phyloP scores from a whole-genome alignment of 331 rosid genomes.

The Malus hybrid region DNA sequence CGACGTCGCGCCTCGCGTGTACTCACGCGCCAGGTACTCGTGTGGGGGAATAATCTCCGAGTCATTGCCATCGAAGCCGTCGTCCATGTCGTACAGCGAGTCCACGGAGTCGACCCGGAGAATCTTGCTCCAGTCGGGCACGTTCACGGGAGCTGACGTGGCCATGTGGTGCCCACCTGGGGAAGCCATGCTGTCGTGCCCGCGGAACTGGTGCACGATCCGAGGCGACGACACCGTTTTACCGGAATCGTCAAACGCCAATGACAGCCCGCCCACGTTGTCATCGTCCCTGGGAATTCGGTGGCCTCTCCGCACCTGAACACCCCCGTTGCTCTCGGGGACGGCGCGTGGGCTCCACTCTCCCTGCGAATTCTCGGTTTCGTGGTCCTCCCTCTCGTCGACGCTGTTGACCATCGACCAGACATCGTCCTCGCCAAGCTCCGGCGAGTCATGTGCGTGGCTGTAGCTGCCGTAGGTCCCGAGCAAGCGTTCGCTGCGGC shows the following conservation, averaged over 20 bases:
- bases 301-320: constrained; percentile 10
- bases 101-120: constrained; percentile 71
- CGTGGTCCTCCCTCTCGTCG: constrained; percentile 18
- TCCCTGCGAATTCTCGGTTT: background rate
- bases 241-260: constrained; percentile 55
- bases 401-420: constrained; percentile 51
- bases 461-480: constrained; percentile 47
- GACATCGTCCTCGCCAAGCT: constrained; percentile 77
- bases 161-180: constrained; percentile 47
- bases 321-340: constrained; percentile 18
- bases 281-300: constrained; percentile 25
- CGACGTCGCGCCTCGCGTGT: constrained; percentile 66
- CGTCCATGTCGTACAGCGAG: constrained; percentile 44
- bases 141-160: constrained; percentile 73
- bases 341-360: constrained; percentile 26
- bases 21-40: constrained; percentile 76
- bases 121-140: constrained; percentile 98
- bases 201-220: constrained; percentile 68
- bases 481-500: constrained; percentile 68
- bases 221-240: constrained; percentile 35
- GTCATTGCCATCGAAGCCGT: constrained; percentile 32
- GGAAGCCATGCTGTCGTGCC: constrained; percentile 26
- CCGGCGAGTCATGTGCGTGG: constrained; percentile 36
- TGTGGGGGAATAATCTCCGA: constrained; percentile 86
- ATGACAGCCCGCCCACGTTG: constrained; percentile 55